Base-by-base conservation (phyloP, 2,329 filamentous ascomycete genomes). In the Botryotinia narcissicola region DNA sequence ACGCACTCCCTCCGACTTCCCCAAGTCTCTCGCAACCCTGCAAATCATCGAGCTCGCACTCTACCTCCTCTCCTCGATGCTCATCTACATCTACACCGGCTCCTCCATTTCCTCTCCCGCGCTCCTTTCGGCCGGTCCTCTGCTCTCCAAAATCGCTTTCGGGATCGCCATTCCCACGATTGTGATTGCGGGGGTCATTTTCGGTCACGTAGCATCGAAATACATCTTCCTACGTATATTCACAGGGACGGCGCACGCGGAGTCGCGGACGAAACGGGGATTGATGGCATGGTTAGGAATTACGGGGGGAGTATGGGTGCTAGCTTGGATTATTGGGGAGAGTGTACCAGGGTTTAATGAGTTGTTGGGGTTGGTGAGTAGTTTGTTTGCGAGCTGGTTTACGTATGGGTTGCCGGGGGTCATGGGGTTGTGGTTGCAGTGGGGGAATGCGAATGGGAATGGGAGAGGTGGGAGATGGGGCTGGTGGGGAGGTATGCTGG, bases 141-240 rank as follows among this genome's bases (percentile, higher is more conserved):
- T 86, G 0, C 82, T 93, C 62, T 85, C 87, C 40, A 92, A 92
- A 79, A 83, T 91, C 18, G 90, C 91, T 18, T 93, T 89, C 82
- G 90, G 89, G 25, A 84, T 93, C 74, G 91, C 91, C 0, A 85
- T 91, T 4, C 91, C 91, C 1, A 92, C 90, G 3, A 93, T 93
- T 73, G 84, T 93, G 69, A 88, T 93, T 67, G 89, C 91, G 0
- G 91, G 91, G 67, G 90, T 92, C 9, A 91, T 93, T 75, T 90
- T 92, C 79, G 90, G 87, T 10, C 88, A 91, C 73, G 87, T 93
- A 2, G 89, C 89, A 2, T 86, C 42, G 71, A 92, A 91, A 78
- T 91, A 91, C 77, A 83, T 92, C 74, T 93, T 91, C 78, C 82
- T 88, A 5, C 87, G 90, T 46, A 80, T 90, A 9, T 92, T 91